phyloP scores from a whole-genome alignment of 768 basidiomycete genomes.

The Paxillus rubicundulus region DNA sequence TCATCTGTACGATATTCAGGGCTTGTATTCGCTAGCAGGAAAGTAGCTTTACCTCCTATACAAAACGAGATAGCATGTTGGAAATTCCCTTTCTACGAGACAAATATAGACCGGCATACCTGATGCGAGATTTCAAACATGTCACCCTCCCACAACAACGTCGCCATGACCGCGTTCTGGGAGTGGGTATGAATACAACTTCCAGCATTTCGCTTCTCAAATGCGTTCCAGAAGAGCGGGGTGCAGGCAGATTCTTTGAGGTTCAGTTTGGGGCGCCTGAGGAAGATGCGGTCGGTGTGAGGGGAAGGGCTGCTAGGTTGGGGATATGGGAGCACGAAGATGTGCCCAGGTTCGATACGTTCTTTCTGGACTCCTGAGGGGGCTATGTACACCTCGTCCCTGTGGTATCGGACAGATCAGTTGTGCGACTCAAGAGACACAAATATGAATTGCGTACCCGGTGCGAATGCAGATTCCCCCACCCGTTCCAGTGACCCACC shows the following conservation, averaged over 20 bases:
- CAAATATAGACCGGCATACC: constrained; percentile 32
- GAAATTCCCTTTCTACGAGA: not conserved
- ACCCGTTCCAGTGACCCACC: constrained; percentile 92
- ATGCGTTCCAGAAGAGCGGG: constrained; percentile 91
- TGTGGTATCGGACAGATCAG: constrained; percentile 21
- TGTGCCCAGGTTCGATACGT: constrained; percentile 76
- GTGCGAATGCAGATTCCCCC: constrained; percentile 74
- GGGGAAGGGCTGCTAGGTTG: constrained; percentile 50
- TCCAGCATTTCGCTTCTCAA: constrained; percentile 71
- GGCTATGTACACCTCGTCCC: constrained; percentile 80
- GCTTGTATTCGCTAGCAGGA: not conserved
- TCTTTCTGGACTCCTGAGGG: constrained; percentile 93
- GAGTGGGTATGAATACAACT: constrained; percentile 92
- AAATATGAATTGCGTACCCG: constrained; percentile 42
- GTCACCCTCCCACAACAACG: constrained; percentile 68
- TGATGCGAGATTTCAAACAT: constrained; percentile 83
- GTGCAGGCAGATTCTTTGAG: constrained; percentile 88
- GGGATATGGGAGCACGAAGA: constrained; percentile 84
- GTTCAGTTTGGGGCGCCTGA: constrained; percentile 66
- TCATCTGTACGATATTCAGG: constrained; percentile 59
- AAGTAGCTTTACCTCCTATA: constrained; percentile 39
- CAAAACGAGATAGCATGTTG: not conserved
- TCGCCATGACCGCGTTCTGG: constrained; percentile 87
- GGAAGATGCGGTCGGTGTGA: constrained; percentile 69
- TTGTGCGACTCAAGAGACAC: not conserved